phyloP scores from a whole-genome alignment of 1,139 yeast species.

The Candida freyschussii region DNA sequence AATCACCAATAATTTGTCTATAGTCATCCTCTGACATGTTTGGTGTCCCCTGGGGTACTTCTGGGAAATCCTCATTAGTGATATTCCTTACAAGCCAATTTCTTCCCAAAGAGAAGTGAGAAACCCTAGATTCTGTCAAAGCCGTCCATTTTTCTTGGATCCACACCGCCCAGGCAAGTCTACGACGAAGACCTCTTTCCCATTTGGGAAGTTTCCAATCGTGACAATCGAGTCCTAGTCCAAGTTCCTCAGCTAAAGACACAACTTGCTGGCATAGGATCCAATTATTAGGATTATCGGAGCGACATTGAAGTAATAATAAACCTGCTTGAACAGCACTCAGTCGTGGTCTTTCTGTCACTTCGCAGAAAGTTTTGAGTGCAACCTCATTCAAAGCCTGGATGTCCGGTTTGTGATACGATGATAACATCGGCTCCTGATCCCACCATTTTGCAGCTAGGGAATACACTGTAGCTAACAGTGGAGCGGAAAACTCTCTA shows the following conservation, averaged over 20 bases:
- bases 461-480: conserved; percentile 70
- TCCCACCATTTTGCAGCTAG: conserved; percentile 84
- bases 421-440: conserved; percentile 59
- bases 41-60: conserved; percentile 30
- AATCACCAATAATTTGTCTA: conserved; percentile 42
- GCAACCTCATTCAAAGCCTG: conserved; percentile 55
- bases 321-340: conserved; percentile 81
- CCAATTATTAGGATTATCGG: conserved; percentile 57
- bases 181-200: conserved; percentile 80
- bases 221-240: conserved; percentile 79
- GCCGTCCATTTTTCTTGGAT: conserved; percentile 87
- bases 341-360: conserved; percentile 66
- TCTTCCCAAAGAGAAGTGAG: conserved; percentile 58
- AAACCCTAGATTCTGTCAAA: conserved; percentile 71
- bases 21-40: conserved; percentile 17
- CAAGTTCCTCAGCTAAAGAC: conserved; percentile 79
- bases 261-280: conserved; percentile 81
- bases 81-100: conserved; percentile 69
- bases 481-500: conserved; percentile 72
- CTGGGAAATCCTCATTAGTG: conserved; percentile 72
- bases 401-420: conserved; percentile 64
- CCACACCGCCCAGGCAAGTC: conserved; percentile 92
- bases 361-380: conserved; percentile 47
- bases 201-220: conserved; percentile 88
- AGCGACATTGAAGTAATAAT: conserved; percentile 61